Percentiles rank a stretch among this genome's conserved stretches.
These are phyloP conservation scores for Stromatinia cepivora DNA, from an alignment of 2,329 filamentous ascomycete genomes.

Conservation along the genomic window DNA sequence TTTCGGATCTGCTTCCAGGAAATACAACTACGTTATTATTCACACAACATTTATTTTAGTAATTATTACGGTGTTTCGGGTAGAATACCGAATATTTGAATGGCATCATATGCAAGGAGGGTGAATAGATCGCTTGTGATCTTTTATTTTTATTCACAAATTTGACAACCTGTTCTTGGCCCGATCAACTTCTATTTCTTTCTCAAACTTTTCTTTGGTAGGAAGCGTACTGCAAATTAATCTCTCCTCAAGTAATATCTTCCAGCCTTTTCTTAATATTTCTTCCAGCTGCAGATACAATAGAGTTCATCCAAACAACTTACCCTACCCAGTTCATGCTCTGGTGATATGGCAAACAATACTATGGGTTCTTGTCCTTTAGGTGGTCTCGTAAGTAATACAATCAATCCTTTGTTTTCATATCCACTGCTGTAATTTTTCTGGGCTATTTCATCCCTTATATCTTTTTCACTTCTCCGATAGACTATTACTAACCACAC, in stretches of 20 bases:
- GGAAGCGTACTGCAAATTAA: background rate
- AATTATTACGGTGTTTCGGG: background rate
- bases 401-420: background rate
- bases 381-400: constrained; percentile 14
- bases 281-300: background rate
- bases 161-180: background rate
- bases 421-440: too few species aligned
- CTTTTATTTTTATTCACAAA: background rate
- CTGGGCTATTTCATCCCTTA: background rate
- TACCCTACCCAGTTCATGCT: background rate
- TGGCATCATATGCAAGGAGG: too few species aligned
- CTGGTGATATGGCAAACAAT: background rate
- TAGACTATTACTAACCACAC: background rate
- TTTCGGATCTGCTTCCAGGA: background rate
- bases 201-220: background rate
- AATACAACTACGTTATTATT: background rate
- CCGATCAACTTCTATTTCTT: background rate
- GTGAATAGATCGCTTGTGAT: background rate
- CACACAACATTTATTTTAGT: background rate
- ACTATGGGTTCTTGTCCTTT: constrained; percentile 12
- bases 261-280: background rate
- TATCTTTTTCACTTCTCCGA: background rate
- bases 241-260: too few species aligned
- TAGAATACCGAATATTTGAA: background rate
- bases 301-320: background rate